A percentile compares a stretch with the other conserved stretches of the same genome.
These are phyloP conservation scores for Comarum palustre DNA, from an alignment of 306 rosid species.

Conservation along the genomic window DNA sequence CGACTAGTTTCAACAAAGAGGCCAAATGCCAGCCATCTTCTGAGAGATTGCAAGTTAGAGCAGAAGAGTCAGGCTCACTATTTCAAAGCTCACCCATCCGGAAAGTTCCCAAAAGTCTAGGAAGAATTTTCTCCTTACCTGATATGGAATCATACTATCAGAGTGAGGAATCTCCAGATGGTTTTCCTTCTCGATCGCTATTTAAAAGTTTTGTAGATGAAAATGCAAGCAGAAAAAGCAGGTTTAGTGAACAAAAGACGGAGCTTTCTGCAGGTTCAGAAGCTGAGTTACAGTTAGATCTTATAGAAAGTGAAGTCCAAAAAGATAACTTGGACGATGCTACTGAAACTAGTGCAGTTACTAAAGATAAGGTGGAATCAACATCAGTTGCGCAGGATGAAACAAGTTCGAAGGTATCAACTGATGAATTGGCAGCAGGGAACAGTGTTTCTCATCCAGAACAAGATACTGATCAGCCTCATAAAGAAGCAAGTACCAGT, in stretches of 20 bases:
- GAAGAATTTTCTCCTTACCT: conserved; percentile 64
- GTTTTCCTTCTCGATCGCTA: conserved; percentile 30
- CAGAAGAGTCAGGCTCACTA: conserved; percentile 26
- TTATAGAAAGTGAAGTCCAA: conserved; percentile 12
- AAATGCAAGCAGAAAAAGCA: conserved; percentile 11
- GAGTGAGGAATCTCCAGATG: conserved; percentile 35
- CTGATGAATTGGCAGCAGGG: conserved; percentile 28
- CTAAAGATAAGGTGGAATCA: conserved; percentile 25
- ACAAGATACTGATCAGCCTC: not conserved
- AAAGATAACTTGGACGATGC: conserved; percentile 29
- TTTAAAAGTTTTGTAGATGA: conserved; percentile 18
- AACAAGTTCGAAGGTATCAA: conserved; percentile 12
- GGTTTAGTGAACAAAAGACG: conserved; percentile 21
- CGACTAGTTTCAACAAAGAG: conserved; percentile 45
- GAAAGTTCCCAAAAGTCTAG: conserved; percentile 36
- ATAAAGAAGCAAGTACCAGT: conserved; percentile 9
- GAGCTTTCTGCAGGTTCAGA: conserved; percentile 21
- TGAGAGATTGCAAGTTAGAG: conserved; percentile 38
- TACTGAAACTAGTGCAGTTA: conserved; percentile 17
- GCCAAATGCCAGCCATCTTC: conserved; percentile 26
- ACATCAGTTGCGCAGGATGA: conserved; percentile 29
- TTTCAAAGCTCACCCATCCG: conserved; percentile 14
- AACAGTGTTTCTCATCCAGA: not conserved
- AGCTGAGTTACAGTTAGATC: conserved; percentile 14
- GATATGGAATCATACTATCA: conserved; percentile 43